phyloP scores from a whole-genome alignment of 2,329 filamentous ascomycete species.

The Pestalotiopsis sp. region DNA sequence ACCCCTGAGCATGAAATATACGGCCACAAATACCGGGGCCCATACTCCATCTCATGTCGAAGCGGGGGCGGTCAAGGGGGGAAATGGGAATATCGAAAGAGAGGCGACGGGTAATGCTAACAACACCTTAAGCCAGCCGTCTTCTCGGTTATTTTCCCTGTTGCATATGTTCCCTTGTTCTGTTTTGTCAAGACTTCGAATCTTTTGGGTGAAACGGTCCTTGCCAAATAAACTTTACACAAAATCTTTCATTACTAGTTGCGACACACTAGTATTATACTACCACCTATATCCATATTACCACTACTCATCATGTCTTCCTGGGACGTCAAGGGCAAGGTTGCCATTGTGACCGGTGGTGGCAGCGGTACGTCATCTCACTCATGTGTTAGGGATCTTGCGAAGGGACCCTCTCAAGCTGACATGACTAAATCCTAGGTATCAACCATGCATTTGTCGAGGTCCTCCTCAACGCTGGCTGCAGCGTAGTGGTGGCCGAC shows the following conservation, averaged over 20 bases:
- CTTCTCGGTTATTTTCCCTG: not conserved
- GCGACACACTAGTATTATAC: not conserved
- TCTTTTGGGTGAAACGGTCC: not conserved
- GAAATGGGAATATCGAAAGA: not conserved
- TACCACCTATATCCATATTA: not conserved
- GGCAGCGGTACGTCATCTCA: constrained; percentile 10
- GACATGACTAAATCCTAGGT: not conserved
- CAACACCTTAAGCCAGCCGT: not conserved
- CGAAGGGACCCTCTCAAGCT: not conserved
- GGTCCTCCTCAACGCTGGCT: not conserved
- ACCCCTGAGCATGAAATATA: not conserved
- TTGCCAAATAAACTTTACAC: not conserved
- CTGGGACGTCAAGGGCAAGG: constrained; percentile 5
- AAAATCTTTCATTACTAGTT: not conserved
- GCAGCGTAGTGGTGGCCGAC: constrained; percentile 1
- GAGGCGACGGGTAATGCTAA: not conserved
- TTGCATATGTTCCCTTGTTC: not conserved
- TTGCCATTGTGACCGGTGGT: constrained; percentile 7
- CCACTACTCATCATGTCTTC: not conserved
- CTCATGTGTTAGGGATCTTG: not conserved
- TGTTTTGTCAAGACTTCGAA: not conserved
- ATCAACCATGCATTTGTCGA: constrained; percentile 9
- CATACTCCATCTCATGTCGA: not conserved
- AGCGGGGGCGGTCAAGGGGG: not conserved
- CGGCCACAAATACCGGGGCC: not conserved